Evolutionary conservation across 805 yeast genomes (phyloP).

Genomic region (Barnettozyma sp.): DNA sequence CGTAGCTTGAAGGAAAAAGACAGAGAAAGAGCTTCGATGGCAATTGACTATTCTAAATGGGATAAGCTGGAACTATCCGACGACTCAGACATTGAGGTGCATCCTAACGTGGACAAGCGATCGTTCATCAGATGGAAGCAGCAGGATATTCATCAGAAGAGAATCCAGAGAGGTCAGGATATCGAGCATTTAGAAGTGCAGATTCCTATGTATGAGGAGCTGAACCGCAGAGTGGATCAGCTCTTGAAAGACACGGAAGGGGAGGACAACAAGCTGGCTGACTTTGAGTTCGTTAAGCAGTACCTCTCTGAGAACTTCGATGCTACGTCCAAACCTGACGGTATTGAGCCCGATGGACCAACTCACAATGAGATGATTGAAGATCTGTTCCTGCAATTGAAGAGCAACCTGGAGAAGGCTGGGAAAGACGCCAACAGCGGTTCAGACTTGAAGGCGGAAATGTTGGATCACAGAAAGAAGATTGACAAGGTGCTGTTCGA

Average conservation of each 20-base stretch:
- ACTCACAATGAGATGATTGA: conserved; percentile 90
- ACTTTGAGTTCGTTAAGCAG: conserved; percentile 29
- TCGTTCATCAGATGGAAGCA: conserved; percentile 96
- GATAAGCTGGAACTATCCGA: conserved; percentile 93
- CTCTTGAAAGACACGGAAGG: conserved; percentile 41
- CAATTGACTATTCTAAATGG: conserved; percentile 96
- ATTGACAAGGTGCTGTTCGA: conserved; percentile 59
- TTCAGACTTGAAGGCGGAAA: conserved; percentile 29
- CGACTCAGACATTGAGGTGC: conserved; percentile 95
- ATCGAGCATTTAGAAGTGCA: conserved; percentile 72
- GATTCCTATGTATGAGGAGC: conserved; percentile 68
- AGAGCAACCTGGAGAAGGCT: conserved; percentile 46
- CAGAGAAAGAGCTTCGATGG: conserved; percentile 38
- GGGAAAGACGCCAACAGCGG: conserved; percentile 39
- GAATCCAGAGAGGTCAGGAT: conserved; percentile 72
- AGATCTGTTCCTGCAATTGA: conserved; percentile 75
- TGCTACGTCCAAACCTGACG: conserved; percentile 45
- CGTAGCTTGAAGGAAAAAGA: too few relatives aligned
- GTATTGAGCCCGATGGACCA: conserved; percentile 42
- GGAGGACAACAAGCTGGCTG: conserved; percentile 32
- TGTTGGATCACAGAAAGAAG: conserved; percentile 58
- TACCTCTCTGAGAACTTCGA: conserved; percentile 50
- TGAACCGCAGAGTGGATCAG: conserved; percentile 66
- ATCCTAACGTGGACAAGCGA: conserved; percentile 92
- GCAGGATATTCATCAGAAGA: conserved; percentile 91